Base-by-base conservation (phyloP, 192 early-diverging fungal species). In the Chytriomyces sp. region DNA sequence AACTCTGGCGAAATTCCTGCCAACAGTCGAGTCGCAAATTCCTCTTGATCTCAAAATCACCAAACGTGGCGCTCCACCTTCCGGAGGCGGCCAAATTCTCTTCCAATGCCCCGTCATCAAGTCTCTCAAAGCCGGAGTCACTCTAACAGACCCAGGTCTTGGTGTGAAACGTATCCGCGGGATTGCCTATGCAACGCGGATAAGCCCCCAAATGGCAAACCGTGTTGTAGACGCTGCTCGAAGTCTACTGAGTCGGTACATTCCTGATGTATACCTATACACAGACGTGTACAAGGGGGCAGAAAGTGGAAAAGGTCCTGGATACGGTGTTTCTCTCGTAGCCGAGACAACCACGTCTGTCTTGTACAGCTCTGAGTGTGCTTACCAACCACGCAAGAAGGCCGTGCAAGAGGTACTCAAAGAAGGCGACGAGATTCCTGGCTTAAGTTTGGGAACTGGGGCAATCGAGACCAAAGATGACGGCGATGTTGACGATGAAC, bases 201-300 rank as follows among this genome's bases (percentile, higher is more conserved):
- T 99, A 20, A 94, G 94, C 11, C 97, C 97, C 44, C 94, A 96
- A 77, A 94, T 93, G 75, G 92, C 97, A 35, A 99, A 98, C 85
- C 92, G 97, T 45, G 89, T 97, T 69, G 93, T 94, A 5, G 93
- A 97, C 76, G 84, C 95, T 5, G 94, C 96, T 24, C 85, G 97
- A 59, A 84, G 89, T 5, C 85, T 95, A 76, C 84, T 99, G 65
- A 97, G 96, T 65, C 89, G 90, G 72, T 98, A 93, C 82, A 97
- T 98, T 73, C 96, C 96, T 6, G 96, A 99, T 80, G 93, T 99
- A 46, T 97, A 97, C 79, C 92, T 99, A 66, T 97, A 96, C 83
- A 96, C 97, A 28, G 97, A 98, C 84, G 94, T 97, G 61, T 98
- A 93, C 82, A 96, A 96, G 79, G 96, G 97, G n/a, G 92, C 91